Percentiles rank a stretch among this genome's conserved stretches.
Evolutionary conservation across 108 stramenopile species (phyloP).

Genomic region (Cyclotella baltica): DNA sequence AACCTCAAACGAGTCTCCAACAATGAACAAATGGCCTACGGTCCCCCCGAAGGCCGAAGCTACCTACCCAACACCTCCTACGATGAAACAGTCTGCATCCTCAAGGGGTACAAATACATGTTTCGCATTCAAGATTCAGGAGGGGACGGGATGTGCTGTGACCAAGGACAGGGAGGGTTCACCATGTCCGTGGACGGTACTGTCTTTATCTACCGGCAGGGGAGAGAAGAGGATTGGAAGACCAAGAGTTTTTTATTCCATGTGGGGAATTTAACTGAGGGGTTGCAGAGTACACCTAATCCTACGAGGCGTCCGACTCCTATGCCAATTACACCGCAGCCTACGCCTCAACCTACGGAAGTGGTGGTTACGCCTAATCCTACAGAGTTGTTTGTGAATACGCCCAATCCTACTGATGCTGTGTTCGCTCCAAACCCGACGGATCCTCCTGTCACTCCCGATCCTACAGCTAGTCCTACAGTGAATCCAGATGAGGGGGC

Average conservation of each 20-base stretch:
- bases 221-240: neutral
- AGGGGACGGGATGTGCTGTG: conserved; percentile 23
- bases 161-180: neutral
- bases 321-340: neutral
- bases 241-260: neutral
- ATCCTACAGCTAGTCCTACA: too few relatives aligned
- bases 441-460: too few relatives aligned
- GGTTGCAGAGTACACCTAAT: neutral
- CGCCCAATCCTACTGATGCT: neutral
- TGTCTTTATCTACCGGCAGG: neutral
- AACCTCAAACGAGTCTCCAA: neutral
- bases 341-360: neutral
- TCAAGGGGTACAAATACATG: neutral
- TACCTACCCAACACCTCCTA: neutral
- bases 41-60: conserved; percentile 3
- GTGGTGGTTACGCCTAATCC: neutral
- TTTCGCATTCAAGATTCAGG: neutral
- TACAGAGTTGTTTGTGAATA: neutral
- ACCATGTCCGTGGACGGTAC: conserved; percentile 3
- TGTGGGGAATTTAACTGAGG: neutral
- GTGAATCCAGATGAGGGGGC: neutral
- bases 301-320: conserved; percentile 1
- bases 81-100: neutral
- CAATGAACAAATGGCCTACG: neutral
- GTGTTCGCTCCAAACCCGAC: too few relatives aligned